Evolutionary conservation across 2,329 filamentous ascomycete species (phyloP), one percentile per base, ranked within the genome.

Genomic region (Pseudogymnoascus sp.): DNA sequence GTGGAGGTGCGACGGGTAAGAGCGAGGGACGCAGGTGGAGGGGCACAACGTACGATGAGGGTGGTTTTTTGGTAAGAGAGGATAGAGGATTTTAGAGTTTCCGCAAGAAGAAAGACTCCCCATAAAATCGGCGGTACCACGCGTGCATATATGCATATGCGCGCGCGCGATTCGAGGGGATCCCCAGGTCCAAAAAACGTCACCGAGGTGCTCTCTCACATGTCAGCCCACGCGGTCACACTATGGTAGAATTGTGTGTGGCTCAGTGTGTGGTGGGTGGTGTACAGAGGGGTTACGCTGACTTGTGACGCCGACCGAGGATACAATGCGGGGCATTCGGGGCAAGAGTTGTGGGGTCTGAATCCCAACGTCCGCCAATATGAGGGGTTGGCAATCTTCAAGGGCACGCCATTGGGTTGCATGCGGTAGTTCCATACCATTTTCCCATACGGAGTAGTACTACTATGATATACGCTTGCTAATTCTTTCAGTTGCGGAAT

Each of bases 111-210:
- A 54, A 33, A n/a, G 5, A 36, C 31, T 26, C 10, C 44, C 26
- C 44, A 26, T 17, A 31, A 50, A 50, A 50, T 31, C 44, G 10
- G 44, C 44, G 44, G 44, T 50, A 31, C 26, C 44, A 33, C 8
- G 44, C 44, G 11, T 50, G 44, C 7, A 50, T 50, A 50, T 50
- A 33, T 50, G 44, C 44, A 54, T 54, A 29, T n/a, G 29, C 47
- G 35, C 26, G 47, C 29, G 29, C 47, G 47, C 47, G 33, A 11
- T 33, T 54, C 21, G 26, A 33, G n/a, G 29, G 13, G 29, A 33
- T 54, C 47, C 47, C n/a, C 47, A 54, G 47, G 47, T 54, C 47
- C 47, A 17, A 54, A 54, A 54, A 54, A 54, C 47, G 47, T 54
- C 47, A 54, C 47, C 47, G 47, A 54, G 47, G 47, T 21, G 21